A percentile compares a stretch with the other conserved stretches of the same genome.
Conservation (phyloP, 495 filamentous ascomycete species). For the Lindgomyces ingoldianus region DNA sequence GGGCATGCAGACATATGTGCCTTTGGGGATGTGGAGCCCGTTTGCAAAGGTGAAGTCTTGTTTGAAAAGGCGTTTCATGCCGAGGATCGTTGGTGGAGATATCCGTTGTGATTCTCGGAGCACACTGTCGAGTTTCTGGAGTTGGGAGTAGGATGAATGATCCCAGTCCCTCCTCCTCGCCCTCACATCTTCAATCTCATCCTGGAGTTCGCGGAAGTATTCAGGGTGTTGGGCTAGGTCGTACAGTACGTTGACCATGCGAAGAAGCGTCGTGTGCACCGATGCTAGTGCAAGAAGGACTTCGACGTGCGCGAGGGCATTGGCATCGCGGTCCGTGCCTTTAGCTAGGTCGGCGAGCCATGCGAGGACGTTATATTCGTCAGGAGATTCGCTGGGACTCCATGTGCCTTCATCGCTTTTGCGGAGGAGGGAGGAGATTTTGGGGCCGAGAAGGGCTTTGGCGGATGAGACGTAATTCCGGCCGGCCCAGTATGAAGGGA, state of each 20-base stretch:
- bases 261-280: neutral
- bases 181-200: neutral
- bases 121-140: slow-evolving; percentile 5
- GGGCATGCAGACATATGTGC: slow-evolving; percentile 2
- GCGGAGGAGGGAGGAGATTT: neutral
- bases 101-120: neutral
- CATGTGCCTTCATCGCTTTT: neutral
- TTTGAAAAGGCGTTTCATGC: slow-evolving; percentile 2
- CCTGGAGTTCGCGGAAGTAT: neutral
- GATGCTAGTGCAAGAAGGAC: neutral
- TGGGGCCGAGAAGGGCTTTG: neutral
- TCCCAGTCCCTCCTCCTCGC: neutral
- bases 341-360: slow-evolving; percentile 6
- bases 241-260: slow-evolving; percentile 1
- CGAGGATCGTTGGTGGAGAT: neutral
- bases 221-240: neutral
- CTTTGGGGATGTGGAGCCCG: neutral
- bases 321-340: neutral
- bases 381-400: neutral
- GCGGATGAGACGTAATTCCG: neutral
- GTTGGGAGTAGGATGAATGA: neutral
- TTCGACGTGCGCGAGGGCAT: neutral
- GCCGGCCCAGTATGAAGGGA: neutral
- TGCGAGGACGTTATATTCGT: neutral
- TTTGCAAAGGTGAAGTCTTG: neutral